Base-by-base conservation (phyloP, 2,329 filamentous ascomycete genomes). In the Diaporthe sp. region DNA sequence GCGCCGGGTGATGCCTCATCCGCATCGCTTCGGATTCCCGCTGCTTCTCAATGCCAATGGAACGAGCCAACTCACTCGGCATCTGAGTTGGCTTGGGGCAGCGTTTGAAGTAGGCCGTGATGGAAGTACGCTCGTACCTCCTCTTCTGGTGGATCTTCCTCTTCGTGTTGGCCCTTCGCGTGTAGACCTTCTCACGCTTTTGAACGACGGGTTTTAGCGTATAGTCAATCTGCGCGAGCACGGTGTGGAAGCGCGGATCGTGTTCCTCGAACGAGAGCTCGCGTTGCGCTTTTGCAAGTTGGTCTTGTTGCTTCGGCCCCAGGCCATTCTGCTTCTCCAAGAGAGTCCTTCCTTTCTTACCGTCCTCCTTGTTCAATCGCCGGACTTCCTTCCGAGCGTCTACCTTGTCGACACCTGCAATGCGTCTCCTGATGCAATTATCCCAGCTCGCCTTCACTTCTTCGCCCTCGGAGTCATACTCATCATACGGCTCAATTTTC, bases 21-120 rank as follows among this genome's bases (percentile, higher is more conserved):
- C 25, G 67, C 57, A 57, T 46, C 58, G 37, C 55, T 17, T 65
- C 73, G 8, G 31, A 34, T 15, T 59, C 42, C 3, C 69, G 49
- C 42, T 74, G 74, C 46, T 58, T 59, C 37, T 76, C 76, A 17
- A 72, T 13, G n/a, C 68, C 58, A 15, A 72, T n/a, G 46, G 44
- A 49, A n/a, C 68, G 59, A 34, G 70, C 71, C 46, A 77, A 51
- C 68, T 73, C 59, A 15, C 74, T 72, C 19, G 76, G 67, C 12
- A 68, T 12, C n/a, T 76, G 34, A 19, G 80, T 81, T 1, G 77
- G 76, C 31, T 80, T 81, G 1, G 86, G 87, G 4, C 80, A 80
- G 12, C 85, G 82, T 77, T 85, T 86, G 78, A 87, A 89, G 79
- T 88, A 89, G 15, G 84, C 85, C 1, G 83, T 87, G 57, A 89